Conservation (phyloP, 169 alveolate genomes). For the Babesia microti region DNA sequence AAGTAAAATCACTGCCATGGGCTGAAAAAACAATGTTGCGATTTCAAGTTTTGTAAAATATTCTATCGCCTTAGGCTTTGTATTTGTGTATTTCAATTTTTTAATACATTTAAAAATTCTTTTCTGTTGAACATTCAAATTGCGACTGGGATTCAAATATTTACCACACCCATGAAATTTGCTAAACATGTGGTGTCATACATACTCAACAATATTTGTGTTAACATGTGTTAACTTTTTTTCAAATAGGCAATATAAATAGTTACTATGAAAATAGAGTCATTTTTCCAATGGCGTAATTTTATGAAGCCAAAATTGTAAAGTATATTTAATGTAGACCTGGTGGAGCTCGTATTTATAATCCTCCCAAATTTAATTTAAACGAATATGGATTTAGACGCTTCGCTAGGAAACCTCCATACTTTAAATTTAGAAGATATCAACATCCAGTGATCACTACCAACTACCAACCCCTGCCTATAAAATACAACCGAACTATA, state of each 20-base stretch:
- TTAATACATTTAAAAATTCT: neutral
- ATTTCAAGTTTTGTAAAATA: conserved; percentile 33
- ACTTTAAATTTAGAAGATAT: conserved; percentile 24
- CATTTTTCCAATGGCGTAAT: neutral
- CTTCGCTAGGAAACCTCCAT: conserved; percentile 42
- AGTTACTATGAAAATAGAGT: too few species aligned
- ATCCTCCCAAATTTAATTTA: conserved; percentile 30
- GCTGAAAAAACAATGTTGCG: conserved; percentile 35
- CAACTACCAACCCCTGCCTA: neutral
- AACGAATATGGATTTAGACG: conserved; percentile 43
- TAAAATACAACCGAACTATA: conserved; percentile 11
- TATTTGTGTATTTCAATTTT: neutral
- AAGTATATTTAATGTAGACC: conserved; percentile 1
- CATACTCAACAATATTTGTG: too few species aligned
- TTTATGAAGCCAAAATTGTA: neutral
- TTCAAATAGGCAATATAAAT: too few species aligned
- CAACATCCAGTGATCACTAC: conserved; percentile 12
- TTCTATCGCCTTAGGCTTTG: conserved; percentile 18
- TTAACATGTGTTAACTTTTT: too few species aligned
- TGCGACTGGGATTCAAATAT: too few species aligned
- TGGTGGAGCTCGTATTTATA: conserved; percentile 42
- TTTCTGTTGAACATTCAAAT: neutral
- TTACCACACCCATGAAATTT: too few species aligned
- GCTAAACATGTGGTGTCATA: too few species aligned
- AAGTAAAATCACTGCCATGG: conserved; percentile 14